Base-by-base conservation (phyloP, 2,329 filamentous ascomycete genomes). In the Alternaria longipes region DNA sequence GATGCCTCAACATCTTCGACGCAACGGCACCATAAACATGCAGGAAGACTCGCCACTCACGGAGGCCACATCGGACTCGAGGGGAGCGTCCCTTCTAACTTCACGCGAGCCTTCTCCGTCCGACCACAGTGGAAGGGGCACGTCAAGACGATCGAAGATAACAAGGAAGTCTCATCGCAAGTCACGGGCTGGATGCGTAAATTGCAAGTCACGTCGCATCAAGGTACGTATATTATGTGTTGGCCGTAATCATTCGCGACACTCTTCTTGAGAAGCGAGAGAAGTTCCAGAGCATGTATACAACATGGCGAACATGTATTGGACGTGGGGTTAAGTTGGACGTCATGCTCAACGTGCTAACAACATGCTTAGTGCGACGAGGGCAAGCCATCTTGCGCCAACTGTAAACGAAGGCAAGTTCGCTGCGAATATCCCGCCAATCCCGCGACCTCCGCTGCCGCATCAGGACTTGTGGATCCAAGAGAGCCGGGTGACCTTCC, bases 191-290 rank as follows among this genome's bases (percentile, higher is more conserved):
- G 73, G 73, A 18, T 75, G 73, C 55, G 66, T 65, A 50, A 70
- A 71, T 28, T 75, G 73, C 54, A 75, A 75, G 40, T 59, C 56
- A 5, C 63, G 73, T 18, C 62, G 73, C 16, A 71, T 75, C 22
- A 75, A 75, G 63, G 73, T 74, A 64, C 16, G 56, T 51, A 26
- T 16, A 12, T 14, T 16, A 36, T 4, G 12, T 6, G 2, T 7
- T 14, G 6, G 12, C 14, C 12, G 32, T 14, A 36, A 3, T 36
- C 14, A 7, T 6, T 16, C 32, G 32, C 32, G 12, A 2, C 5
- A 16, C 14, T 36, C 14, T 0, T 36, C 32, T 36, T 6, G 12
- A 36, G 6, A 36, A 36, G 32, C 5, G 32, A 5, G 12, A 36
- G 14, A 36, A 16, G 2, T 16, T 0, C 14, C 2, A 36, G 32